These are phyloP conservation scores for Zygosaccharomyces pseudorouxii DNA, from an alignment of 805 yeast genomes.

Conservation along the genomic window DNA sequence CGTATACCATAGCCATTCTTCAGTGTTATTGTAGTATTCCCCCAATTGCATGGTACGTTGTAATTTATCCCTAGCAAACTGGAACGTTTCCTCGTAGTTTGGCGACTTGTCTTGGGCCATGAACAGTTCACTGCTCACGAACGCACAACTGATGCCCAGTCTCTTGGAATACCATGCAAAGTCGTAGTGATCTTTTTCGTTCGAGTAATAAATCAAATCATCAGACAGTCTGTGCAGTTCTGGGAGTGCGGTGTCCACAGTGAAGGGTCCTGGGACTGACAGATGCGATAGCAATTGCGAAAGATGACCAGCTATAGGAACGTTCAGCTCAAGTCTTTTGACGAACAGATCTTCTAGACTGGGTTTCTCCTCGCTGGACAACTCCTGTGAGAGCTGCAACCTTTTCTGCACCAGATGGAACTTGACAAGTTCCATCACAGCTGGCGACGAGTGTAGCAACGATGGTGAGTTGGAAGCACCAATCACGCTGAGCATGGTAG, in stretches of 20 bases:
- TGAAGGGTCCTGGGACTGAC: constrained; percentile 56
- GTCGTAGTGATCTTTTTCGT: constrained; percentile 67
- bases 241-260: constrained; percentile 47
- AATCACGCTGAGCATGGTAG: constrained; percentile 27
- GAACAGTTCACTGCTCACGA: constrained; percentile 71
- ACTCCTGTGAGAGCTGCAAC: constrained; percentile 38
- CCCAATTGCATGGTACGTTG: constrained; percentile 52
- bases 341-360: constrained; percentile 42
- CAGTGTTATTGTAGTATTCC: constrained; percentile 55
- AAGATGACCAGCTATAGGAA: constrained; percentile 35
- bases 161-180: constrained; percentile 93
- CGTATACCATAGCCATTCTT: constrained; percentile 73
- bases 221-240: constrained; percentile 76
- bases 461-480: constrained; percentile 34
- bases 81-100: constrained; percentile 52
- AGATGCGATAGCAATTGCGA: constrained; percentile 49
- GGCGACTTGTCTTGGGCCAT: constrained; percentile 70
- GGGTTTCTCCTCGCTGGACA: constrained; percentile 27
- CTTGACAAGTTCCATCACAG: constrained; percentile 47
- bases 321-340: constrained; percentile 45
- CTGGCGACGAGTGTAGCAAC: constrained; percentile 32
- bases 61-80: constrained; percentile 60
- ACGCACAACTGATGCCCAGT: constrained; percentile 60
- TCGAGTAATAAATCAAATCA: constrained; percentile 75
- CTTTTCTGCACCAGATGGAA: constrained; percentile 51